Evolutionary conservation across 306 rosid species (phyloP).

Genomic region (Trifolium repens): DNA sequence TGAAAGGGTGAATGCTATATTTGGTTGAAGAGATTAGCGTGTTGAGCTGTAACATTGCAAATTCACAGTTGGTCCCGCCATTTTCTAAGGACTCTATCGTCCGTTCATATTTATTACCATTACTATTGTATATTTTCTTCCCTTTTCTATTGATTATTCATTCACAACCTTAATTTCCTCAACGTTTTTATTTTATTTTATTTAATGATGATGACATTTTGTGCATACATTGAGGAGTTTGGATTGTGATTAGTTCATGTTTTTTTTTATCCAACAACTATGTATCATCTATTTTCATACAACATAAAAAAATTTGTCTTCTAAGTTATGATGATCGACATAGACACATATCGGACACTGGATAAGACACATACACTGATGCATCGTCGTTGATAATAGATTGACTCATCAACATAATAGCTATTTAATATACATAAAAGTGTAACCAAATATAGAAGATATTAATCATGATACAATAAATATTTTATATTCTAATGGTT

Average conservation of each 20-base stretch:
- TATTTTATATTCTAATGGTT: too few relatives aligned
- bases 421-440: too few relatives aligned
- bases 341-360: too few relatives aligned
- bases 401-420: too few relatives aligned
- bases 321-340: too few relatives aligned
- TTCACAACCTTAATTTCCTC: not conserved
- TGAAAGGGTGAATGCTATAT: constrained; percentile 41
- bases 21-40: constrained; percentile 34
- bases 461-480: too few relatives aligned
- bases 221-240: not conserved
- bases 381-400: too few relatives aligned
- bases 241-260: not conserved
- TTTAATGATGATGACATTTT: not conserved
- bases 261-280: not conserved
- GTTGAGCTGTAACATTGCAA: constrained; percentile 34
- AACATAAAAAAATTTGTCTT: too few relatives aligned
- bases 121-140: not conserved
- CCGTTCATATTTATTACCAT: not conserved
- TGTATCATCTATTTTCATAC: not conserved
- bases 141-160: too few relatives aligned
- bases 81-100: constrained; percentile 57
- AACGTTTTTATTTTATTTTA: not conserved
- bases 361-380: too few relatives aligned
- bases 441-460: too few relatives aligned
- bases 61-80: constrained; percentile 60